A percentile compares a stretch with the other conserved stretches of the same genome.
These are phyloP conservation scores for Adenanthera pavonina DNA, from an alignment of 306 rosid species.

Conservation along the genomic window DNA sequence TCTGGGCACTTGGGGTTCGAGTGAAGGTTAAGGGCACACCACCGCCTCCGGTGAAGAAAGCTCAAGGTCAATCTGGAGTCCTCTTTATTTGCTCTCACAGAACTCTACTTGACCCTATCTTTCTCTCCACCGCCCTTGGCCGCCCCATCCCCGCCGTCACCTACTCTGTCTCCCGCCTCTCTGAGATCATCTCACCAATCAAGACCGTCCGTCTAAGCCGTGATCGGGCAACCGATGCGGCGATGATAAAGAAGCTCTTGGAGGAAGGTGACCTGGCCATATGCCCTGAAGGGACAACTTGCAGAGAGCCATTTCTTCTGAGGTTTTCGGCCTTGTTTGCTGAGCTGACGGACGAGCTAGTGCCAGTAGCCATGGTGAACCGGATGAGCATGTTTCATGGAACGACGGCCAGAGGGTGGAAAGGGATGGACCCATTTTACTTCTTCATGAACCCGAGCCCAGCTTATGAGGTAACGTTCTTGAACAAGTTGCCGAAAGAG, in stretches of 20 bases:
- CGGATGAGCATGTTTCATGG: slow-evolving; percentile 93
- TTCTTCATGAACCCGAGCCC: slow-evolving; percentile 94
- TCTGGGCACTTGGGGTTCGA: slow-evolving; percentile 77
- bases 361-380: slow-evolving; percentile 89
- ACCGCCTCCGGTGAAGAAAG: slow-evolving; percentile 54
- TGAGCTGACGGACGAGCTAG: slow-evolving; percentile 74
- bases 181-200: slow-evolving; percentile 76
- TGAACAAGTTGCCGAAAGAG: slow-evolving; percentile 69
- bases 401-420: slow-evolving; percentile 87
- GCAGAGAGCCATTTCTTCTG: slow-evolving; percentile 76
- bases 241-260: slow-evolving; percentile 76
- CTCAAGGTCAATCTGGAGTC: slow-evolving; percentile 50
- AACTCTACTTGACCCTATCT: slow-evolving; percentile 80
- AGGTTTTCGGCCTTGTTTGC: slow-evolving; percentile 82
- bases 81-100: slow-evolving; percentile 85
- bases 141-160: slow-evolving; percentile 83
- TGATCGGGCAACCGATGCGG: slow-evolving; percentile 63
- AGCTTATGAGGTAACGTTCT: slow-evolving; percentile 72
- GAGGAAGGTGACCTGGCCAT: slow-evolving; percentile 78
- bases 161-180: slow-evolving; percentile 82
- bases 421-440: slow-evolving; percentile 92
- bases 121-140: slow-evolving; percentile 77
- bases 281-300: slow-evolving; percentile 89
- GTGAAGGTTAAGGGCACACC: slow-evolving; percentile 72
- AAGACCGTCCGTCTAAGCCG: slow-evolving; percentile 71